phyloP scores from a whole-genome alignment of 2,329 filamentous ascomycete species.

The Sclerotinia minor region DNA sequence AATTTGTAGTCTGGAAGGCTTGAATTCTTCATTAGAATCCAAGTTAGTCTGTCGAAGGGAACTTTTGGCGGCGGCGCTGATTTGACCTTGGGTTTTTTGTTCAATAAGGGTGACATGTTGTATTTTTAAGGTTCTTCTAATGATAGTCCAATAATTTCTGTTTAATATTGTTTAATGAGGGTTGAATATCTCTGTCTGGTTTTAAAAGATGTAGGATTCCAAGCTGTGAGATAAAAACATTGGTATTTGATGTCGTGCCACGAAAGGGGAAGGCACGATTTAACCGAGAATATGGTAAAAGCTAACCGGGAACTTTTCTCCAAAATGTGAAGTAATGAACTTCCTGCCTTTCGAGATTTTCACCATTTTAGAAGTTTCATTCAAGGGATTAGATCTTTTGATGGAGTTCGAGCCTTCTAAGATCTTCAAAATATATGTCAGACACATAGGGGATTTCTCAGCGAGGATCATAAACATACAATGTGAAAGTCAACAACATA shows the following conservation, averaged over 20 bases:
- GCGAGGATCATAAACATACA: not conserved
- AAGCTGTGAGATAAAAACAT: rapidly evolving
- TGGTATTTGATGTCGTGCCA: not conserved
- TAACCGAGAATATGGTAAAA: not conserved
- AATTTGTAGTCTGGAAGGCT: not conserved
- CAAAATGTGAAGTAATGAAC: not conserved
- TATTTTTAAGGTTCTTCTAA: not conserved
- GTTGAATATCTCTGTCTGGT: not conserved
- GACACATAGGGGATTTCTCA: not conserved
- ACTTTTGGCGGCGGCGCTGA: not conserved
- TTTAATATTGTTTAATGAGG: not conserved
- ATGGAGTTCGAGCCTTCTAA: rapidly evolving
- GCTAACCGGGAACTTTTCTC: not conserved
- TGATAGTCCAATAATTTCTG: not conserved
- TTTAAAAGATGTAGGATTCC: not conserved
- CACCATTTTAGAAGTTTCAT: rapidly evolving
- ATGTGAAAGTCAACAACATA: not conserved
- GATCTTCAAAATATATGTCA: too few relatives aligned
- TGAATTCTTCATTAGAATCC: not conserved
- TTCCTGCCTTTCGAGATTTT: not conserved
- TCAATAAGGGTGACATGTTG: not conserved
- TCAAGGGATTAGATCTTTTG: not conserved
- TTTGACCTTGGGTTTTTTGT: not conserved
- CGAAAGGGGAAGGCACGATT: not conserved
- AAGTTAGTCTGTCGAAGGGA: not conserved